Base-by-base conservation (phyloP, 2,329 filamentous ascomycete species). In the Tolypocladium ovalisporum region DNA sequence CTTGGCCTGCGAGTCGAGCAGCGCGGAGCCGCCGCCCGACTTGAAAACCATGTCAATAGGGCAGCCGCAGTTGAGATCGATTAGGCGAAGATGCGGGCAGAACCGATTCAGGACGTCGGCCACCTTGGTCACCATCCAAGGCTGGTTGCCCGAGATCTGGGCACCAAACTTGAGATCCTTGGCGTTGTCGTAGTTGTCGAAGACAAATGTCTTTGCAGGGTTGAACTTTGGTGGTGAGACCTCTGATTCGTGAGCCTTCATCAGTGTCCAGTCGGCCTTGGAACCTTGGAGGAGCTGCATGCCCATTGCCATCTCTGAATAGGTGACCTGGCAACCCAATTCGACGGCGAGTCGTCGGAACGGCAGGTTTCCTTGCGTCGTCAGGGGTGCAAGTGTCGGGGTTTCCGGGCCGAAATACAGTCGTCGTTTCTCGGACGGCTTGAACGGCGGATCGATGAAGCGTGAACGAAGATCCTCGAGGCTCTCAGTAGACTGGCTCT, bases 251-350 rank as follows among this genome's bases (percentile, higher is more conserved):
- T 99, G 94, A 3, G 90, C 90, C 72, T 94, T 95, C 79, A 97
- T 84, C 57, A 99, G 78, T 24, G 94, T 91, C 94, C 94, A 99
- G 75, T 99, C 94, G 1, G 86, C 81, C 73, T 93, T 95, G 62
- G 88, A 84, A 39, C 94, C 94, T 71, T 97, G 91, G 7, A 99
- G 80, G 47, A 99, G 75, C 12, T 93, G 92, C 71, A 96, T 76
- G 34, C 90, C 86, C 82, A 99, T 89, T 4, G 93, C 94, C 94
- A 99, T 99, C 73, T 99, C 94, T 0, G 93, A 97, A 76, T 96
- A 99, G 0, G 94, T 99, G 54, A 96, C 79, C 68, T 97, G 88
- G 34, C 91, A 92, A 39, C 94, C 94, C 29, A 97, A 81, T 57
- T 92, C 88, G 15, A 90, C 86, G 67, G 92, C 97, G 35, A 99